phyloP scores from a whole-genome alignment of 2,329 filamentous ascomycete species.

The Botrytis elliptica region DNA sequence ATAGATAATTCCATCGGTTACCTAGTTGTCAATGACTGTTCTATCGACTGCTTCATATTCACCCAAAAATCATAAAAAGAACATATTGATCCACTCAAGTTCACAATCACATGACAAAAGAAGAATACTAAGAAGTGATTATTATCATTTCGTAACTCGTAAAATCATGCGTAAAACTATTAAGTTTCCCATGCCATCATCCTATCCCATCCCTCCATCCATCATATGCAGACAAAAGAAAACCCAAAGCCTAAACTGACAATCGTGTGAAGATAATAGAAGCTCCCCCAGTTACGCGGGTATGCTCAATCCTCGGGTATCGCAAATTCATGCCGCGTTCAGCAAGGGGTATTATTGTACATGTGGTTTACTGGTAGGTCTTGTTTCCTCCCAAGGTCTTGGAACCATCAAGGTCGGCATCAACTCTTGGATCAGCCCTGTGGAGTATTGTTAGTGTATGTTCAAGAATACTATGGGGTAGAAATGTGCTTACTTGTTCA shows the following conservation, averaged over 20 bases:
- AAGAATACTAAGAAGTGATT: background rate
- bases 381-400: constrained; percentile 56
- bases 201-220: background rate
- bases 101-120: background rate
- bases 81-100: background rate
- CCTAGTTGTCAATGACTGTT: background rate
- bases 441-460: constrained; percentile 30
- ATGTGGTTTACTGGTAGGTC: constrained; percentile 41
- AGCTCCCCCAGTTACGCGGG: constrained; percentile 5
- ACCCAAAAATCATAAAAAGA: background rate
- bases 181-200: background rate
- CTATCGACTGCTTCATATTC: background rate
- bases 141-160: constrained; percentile 15
- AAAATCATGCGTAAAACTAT: background rate
- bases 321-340: background rate
- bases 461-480: background rate
- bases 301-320: constrained; percentile 17
- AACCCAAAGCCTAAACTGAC: background rate
- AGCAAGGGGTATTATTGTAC: background rate
- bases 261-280: constrained; percentile 16
- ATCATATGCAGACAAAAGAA: background rate
- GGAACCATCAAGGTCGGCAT: constrained; percentile 54
- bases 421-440: constrained; percentile 52
- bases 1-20: no score
- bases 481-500: constrained; percentile 47